Evolutionary conservation across 2,329 filamentous ascomycete genomes (phyloP).

Genomic region (Aureobasidium uvarum): DNA sequence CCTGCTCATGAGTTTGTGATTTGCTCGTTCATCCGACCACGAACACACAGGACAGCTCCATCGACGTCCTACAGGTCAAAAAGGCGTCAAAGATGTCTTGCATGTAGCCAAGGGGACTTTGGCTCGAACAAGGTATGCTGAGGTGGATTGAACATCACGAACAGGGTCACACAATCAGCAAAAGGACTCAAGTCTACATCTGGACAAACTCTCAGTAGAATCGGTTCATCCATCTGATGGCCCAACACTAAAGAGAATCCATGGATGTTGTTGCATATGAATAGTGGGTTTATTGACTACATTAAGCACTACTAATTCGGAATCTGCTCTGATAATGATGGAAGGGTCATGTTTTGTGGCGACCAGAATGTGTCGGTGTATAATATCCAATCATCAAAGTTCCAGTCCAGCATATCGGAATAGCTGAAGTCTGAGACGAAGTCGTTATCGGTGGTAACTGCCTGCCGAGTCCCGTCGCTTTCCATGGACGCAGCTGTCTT

Average conservation of each 20-base stretch:
- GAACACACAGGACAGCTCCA: background rate
- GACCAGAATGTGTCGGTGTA: conserved; percentile 15
- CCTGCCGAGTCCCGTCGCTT: background rate
- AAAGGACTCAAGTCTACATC: background rate
- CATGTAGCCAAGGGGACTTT: background rate
- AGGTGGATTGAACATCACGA: too few relatives aligned
- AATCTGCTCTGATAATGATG: conserved; percentile 1
- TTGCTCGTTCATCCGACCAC: background rate
- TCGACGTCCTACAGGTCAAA: background rate
- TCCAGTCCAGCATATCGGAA: conserved; percentile 22
- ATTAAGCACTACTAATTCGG: background rate
- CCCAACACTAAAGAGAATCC: background rate
- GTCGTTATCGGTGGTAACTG: background rate
- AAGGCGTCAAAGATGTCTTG: background rate
- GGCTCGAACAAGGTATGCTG: background rate
- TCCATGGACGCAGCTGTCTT: background rate
- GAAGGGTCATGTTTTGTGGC: background rate
- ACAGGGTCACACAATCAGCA: background rate
- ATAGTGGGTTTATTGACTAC: background rate
- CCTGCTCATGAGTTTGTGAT: background rate
- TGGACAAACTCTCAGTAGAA: background rate
- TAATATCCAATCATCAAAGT: conserved; percentile 26
- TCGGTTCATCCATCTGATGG: too few relatives aligned
- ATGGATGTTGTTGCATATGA: background rate
- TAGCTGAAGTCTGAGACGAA: background rate